Evolutionary conservation across 129 eudicot genomes (phyloP).

Genomic region (Tagetes erecta): DNA sequence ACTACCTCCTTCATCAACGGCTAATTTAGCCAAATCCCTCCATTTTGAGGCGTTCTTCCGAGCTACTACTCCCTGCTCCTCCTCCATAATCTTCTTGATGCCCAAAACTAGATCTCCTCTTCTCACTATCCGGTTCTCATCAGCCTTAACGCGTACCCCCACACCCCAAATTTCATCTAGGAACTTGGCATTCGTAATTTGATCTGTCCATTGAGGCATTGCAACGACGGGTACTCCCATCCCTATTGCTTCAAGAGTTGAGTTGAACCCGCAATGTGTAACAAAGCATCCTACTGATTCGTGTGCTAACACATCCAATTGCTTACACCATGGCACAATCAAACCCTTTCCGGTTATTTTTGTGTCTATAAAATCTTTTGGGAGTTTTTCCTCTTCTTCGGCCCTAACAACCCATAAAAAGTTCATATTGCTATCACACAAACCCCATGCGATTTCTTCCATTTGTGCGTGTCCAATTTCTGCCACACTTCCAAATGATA

Average conservation of each 20-base stretch:
- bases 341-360: slow-evolving; percentile 10
- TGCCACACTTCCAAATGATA: slow-evolving; percentile 52
- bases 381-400: slow-evolving; percentile 27
- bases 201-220: slow-evolving; percentile 45
- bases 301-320: slow-evolving; percentile 34
- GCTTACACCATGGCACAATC: slow-evolving; percentile 34
- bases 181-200: slow-evolving; percentile 35
- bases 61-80: slow-evolving; percentile 19
- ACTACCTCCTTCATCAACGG: slow-evolving; percentile 28
- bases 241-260: slow-evolving; percentile 37
- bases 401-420: slow-evolving; percentile 64
- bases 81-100: slow-evolving; percentile 26
- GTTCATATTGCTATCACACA: slow-evolving; percentile 22
- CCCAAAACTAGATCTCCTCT: slow-evolving; percentile 23
- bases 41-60: slow-evolving; percentile 26
- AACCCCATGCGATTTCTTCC: slow-evolving; percentile 50
- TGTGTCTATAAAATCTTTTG: slow-evolving; percentile 16
- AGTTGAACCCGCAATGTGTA: slow-evolving; percentile 45
- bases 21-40: slow-evolving; percentile 33
- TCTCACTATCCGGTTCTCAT: slow-evolving; percentile 28
- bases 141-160: slow-evolving; percentile 26
- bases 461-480: slow-evolving; percentile 39
- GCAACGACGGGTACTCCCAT: slow-evolving; percentile 36
- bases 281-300: slow-evolving; percentile 37
- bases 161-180: slow-evolving; percentile 34